Percentiles rank a stretch among this genome's conserved stretches.
Evolutionary conservation across 1,284 basidiomycete species (phyloP).

Genomic region (Cryptococcus floricola): DNA sequence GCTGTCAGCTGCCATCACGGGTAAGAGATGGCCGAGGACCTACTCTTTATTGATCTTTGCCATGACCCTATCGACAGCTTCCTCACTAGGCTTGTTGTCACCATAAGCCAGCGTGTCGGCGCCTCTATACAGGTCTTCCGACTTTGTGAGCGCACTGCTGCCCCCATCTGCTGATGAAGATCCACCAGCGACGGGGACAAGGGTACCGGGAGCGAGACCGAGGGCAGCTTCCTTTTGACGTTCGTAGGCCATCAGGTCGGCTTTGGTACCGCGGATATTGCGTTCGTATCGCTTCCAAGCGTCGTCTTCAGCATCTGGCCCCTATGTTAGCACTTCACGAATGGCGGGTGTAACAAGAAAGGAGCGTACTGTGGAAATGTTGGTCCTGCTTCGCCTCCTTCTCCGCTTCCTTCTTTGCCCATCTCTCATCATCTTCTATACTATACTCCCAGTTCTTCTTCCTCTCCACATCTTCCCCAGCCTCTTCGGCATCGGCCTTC

Average conservation of each 20-base stretch:
- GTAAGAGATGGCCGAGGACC: constrained; percentile 44
- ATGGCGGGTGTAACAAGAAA: neutral
- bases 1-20: neutral
- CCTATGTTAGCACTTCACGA: neutral
- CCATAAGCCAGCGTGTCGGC: constrained; percentile 87
- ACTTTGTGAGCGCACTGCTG: constrained; percentile 53
- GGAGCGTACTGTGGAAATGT: constrained; percentile 33
- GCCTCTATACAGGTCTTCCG: constrained; percentile 80
- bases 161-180: constrained; percentile 34
- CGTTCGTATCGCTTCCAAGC: constrained; percentile 87
- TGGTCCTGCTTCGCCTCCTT: constrained; percentile 59
- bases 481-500: constrained; percentile 82
- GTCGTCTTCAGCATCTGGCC: constrained; percentile 78
- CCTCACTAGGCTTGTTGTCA: constrained; percentile 88
- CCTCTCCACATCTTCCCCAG: constrained; percentile 66
- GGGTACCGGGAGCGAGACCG: constrained; percentile 63
- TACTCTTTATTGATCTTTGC: constrained; percentile 90
- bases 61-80: constrained; percentile 88
- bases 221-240: constrained; percentile 78
- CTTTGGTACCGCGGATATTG: constrained; percentile 78
- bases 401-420: constrained; percentile 80
- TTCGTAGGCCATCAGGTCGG: constrained; percentile 78
- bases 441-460: constrained; percentile 90
- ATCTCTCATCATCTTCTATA: constrained; percentile 88
- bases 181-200: constrained; percentile 50